These are phyloP conservation scores for Zanthoxylum bungeanum DNA, from an alignment of 345 rosid species.

Conservation along the genomic window DNA sequence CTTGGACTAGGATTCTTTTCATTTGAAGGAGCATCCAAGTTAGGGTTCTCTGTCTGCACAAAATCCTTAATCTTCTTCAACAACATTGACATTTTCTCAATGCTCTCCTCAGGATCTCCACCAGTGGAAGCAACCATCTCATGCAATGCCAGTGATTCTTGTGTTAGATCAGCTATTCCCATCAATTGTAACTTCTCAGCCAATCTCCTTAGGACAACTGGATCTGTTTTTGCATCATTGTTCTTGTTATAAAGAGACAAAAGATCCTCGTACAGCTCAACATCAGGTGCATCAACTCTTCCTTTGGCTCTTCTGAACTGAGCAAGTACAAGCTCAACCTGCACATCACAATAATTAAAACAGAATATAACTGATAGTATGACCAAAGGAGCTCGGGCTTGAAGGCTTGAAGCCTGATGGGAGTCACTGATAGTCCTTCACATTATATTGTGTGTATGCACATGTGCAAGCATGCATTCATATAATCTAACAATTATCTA, in stretches of 20 bases:
- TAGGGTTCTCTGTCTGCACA: conserved; percentile 74
- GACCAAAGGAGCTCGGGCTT: conserved; percentile 1
- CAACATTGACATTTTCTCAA: conserved; percentile 85
- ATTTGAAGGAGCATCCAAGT: conserved; percentile 39
- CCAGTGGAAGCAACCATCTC: conserved; percentile 70
- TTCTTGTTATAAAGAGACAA: conserved; percentile 52
- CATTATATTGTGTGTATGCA: neutral
- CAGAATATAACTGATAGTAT: neutral
- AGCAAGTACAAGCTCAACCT: conserved; percentile 88
- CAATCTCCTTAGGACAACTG: conserved; percentile 52
- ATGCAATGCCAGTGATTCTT: conserved; percentile 89
- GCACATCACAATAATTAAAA: conserved; percentile 16
- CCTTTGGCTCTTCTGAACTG: conserved; percentile 91
- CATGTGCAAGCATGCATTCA: neutral
- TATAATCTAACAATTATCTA: neutral
- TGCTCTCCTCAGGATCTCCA: conserved; percentile 72
- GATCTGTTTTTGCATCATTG: conserved; percentile 44
- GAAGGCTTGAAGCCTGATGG: neutral
- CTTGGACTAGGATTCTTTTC: conserved; percentile 40
- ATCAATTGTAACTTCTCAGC: conserved; percentile 68
- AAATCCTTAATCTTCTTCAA: conserved; percentile 81
- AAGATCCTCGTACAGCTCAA: conserved; percentile 61
- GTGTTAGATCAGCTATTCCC: conserved; percentile 72
- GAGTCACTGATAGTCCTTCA: neutral
- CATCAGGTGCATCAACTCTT: conserved; percentile 63